phyloP scores from a whole-genome alignment of 495 filamentous ascomycete species.

The Patellaria atrata region DNA sequence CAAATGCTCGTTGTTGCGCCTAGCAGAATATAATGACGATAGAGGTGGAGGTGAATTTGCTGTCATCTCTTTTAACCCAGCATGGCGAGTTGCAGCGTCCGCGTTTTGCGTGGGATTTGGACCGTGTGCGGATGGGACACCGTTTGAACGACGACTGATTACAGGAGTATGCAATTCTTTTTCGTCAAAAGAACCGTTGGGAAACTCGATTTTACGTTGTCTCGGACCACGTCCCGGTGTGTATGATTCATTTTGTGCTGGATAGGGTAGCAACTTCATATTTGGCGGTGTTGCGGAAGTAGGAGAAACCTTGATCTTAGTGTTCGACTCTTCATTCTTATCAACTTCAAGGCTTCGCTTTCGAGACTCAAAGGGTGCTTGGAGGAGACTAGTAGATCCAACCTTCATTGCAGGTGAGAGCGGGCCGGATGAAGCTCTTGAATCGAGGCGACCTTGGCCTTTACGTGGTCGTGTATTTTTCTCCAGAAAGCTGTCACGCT shows the following conservation, averaged over 20 bases:
- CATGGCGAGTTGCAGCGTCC: conserved; percentile 1
- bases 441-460: conserved; percentile 10
- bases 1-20: conserved; percentile 16
- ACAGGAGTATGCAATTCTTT: conserved; percentile 12
- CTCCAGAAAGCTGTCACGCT: conserved; percentile 61
- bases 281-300: conserved; percentile 35
- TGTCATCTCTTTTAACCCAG: conserved; percentile 11
- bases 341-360: conserved; percentile 3
- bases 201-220: conserved; percentile 34
- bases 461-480: conserved; percentile 28
- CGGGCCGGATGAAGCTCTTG: conserved; percentile 19
- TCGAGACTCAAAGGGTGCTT: conserved; percentile 14
- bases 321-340: conserved; percentile 22
- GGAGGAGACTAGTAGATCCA: conserved; percentile 7
- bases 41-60: conserved; percentile 16
- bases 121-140: neutral
- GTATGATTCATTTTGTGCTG: conserved; percentile 35
- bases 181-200: conserved; percentile 23
- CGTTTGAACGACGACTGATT: conserved; percentile 17
- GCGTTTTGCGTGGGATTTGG: neutral
- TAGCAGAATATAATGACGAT: conserved; percentile 19
- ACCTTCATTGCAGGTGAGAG: conserved; percentile 14
- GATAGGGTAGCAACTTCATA: conserved; percentile 25
- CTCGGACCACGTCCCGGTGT: conserved; percentile 42
- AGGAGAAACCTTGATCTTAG: conserved; percentile 26